Conservation (phyloP, 1,139 yeast species). For the Taphrina betulina region DNA sequence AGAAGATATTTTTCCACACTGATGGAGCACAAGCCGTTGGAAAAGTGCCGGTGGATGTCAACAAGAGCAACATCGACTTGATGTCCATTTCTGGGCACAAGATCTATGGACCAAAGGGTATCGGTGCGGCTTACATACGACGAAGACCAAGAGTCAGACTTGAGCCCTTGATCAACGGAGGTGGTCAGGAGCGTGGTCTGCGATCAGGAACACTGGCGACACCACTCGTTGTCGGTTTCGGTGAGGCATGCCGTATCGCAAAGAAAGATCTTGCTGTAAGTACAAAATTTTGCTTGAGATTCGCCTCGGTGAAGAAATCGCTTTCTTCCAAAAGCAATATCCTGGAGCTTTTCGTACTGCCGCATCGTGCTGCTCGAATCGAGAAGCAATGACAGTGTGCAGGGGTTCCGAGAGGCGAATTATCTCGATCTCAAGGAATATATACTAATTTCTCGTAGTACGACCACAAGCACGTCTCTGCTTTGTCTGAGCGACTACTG, state of each 20-base stretch:
- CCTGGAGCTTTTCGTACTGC: constrained; percentile 34
- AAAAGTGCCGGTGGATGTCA: constrained; percentile 87
- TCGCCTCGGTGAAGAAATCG: constrained; percentile 14
- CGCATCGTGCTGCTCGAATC: neutral
- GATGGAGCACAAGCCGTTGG: constrained; percentile 99
- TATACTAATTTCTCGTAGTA: constrained; percentile 42
- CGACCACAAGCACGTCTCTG: constrained; percentile 68
- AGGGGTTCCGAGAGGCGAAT: constrained; percentile 37
- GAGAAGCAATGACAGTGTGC: constrained; percentile 27
- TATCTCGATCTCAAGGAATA: neutral
- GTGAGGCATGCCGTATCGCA: constrained; percentile 93
- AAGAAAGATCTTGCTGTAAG: constrained; percentile 58
- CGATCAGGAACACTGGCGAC: constrained; percentile 97
- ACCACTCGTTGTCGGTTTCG: constrained; percentile 91
- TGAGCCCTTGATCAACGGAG: constrained; percentile 93
- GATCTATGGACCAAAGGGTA: constrained; percentile 97
- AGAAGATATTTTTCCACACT: constrained; percentile 95
- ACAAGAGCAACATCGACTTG: constrained; percentile 86
- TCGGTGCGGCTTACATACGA: constrained; percentile 92
- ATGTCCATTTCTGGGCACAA: constrained; percentile 94
- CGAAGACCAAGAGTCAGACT: constrained; percentile 98
- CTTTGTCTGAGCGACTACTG: constrained; percentile 69
- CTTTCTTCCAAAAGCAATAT: constrained; percentile 8
- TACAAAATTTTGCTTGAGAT: constrained; percentile 35
- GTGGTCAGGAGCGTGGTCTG: constrained; percentile 98